phyloP scores from a whole-genome alignment of 345 rosid genomes.

The Rhizophora mangle region DNA sequence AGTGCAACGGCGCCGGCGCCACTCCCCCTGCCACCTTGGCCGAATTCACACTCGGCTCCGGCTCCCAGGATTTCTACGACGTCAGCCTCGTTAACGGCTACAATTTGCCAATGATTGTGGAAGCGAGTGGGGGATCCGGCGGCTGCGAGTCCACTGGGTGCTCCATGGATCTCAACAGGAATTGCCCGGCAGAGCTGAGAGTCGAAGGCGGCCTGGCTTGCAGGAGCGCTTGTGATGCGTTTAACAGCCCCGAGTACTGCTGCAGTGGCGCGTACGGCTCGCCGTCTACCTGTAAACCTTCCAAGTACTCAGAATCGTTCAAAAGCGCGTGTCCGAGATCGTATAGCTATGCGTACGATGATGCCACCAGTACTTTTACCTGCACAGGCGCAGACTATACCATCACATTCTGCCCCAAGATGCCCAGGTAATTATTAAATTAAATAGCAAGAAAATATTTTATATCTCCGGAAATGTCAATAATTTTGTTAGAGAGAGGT shows the following conservation, averaged over 20 bases:
- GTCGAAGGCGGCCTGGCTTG: constrained; percentile 22
- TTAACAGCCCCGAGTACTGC: constrained; percentile 27
- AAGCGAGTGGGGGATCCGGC: constrained; percentile 20
- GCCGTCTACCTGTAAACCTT: constrained; percentile 23
- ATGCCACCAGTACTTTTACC: constrained; percentile 26
- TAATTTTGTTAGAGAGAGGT: too few relatives aligned
- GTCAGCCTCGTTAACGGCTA: constrained; percentile 32
- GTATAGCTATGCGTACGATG: constrained; percentile 27
- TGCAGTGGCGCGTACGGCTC: constrained; percentile 25
- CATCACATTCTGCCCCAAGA: constrained; percentile 24
- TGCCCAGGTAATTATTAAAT: constrained; percentile 8
- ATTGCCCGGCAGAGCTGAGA: constrained; percentile 24
- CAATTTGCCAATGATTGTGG: constrained; percentile 23
- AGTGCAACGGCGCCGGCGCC: constrained; percentile 25
- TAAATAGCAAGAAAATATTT: too few relatives aligned
- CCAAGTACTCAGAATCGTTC: constrained; percentile 24
- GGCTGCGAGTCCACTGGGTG: constrained; percentile 26
- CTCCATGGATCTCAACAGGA: constrained; percentile 18
- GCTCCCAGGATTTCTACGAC: constrained; percentile 26
- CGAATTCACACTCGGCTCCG: constrained; percentile 30
- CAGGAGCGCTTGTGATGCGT: constrained; percentile 25
- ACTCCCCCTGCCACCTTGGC: constrained; percentile 27
- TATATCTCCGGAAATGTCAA: too few relatives aligned
- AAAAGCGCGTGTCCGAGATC: constrained; percentile 28
- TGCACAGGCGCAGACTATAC: constrained; percentile 27